A percentile compares a stretch with the other conserved stretches of the same genome.
Evolutionary conservation across 2,329 filamentous ascomycete species (phyloP).

Genomic region (Fusarium buxicola): DNA sequence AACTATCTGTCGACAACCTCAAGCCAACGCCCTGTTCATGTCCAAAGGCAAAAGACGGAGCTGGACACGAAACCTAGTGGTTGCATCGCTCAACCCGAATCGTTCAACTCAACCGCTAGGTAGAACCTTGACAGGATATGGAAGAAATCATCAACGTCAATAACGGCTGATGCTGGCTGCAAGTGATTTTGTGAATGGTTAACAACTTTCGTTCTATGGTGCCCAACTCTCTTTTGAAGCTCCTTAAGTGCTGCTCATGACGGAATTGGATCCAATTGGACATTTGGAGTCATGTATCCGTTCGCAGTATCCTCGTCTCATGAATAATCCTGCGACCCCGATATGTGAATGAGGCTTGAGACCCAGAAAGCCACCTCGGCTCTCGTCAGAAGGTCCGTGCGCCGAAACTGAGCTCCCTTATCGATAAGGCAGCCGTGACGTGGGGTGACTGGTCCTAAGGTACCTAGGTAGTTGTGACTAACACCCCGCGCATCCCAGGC

Average conservation of each 20-base stretch:
- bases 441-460: constrained; percentile 6
- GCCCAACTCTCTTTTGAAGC: too few relatives aligned
- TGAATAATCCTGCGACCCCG: constrained; percentile 15
- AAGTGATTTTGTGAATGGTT: background rate
- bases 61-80: constrained; percentile 6
- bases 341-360: constrained; percentile 36
- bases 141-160: constrained; percentile 19
- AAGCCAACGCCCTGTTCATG: background rate
- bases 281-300: too few relatives aligned
- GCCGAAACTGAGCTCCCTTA: constrained; percentile 24
- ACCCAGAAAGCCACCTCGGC: constrained; percentile 4
- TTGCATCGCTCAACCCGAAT: constrained; percentile 6
- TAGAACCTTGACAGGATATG: constrained; percentile 14
- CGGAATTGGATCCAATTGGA: background rate
- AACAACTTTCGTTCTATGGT: background rate
- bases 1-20: background rate
- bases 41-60: constrained; percentile 2
- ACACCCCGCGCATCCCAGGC: constrained; percentile 36
- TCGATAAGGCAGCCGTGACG: constrained; percentile 31
- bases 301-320: background rate
- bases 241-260: background rate
- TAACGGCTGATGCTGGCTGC: too few relatives aligned
- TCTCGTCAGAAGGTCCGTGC: constrained; percentile 16
- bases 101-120: constrained; percentile 7
- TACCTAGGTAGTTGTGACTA: constrained; percentile 31